Base-by-base conservation (phyloP, 306 rosid genomes). In the Lablab purpureus region DNA sequence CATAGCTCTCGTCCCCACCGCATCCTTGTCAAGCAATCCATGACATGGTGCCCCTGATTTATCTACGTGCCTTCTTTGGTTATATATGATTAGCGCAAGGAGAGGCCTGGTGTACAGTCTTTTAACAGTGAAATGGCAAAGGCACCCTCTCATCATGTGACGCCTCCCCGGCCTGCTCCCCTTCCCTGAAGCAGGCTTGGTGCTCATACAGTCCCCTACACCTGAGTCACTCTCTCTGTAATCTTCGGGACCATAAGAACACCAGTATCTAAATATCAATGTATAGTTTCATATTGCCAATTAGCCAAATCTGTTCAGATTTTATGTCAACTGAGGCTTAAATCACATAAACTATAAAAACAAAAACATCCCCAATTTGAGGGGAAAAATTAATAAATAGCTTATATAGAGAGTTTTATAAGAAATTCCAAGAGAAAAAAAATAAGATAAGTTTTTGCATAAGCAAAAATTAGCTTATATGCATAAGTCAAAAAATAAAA, bases 241-340 rank as follows among this genome's bases (percentile, higher is more conserved):
- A 75, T 90, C 97, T 82, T 90, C 91, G n/a, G 93, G 97, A 72
- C 97, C 97, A 79, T 90, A 92, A 76, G 94, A 92, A 87, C 97
- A 90, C 97, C 97, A 92, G 60, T 89, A 91, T 76, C 93, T 91
- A 80, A 67, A 74, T 82, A 59, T 81, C 80, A 67, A 56, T 47
- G 55, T 28, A 62, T 51, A 66, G 21, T 36, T 23, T 14, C 43
- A 71, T 58, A 32, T 63, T 30, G 19, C 21, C 7, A 54, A 75
- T 51, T 30, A 58, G 71, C 68, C 45, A 49, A 22, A 80, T 28
- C 71, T 62, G 50, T 22, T 55, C 74, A 23, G 21, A 41, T 75
- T 63, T 41, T 37, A 71, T 22, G 34, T 34, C 58, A 68, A 52
- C 75, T 13, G 6, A 65, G 6, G 12, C 22, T 30, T 34, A 21